Percentiles rank a stretch among this genome's conserved stretches.
Evolutionary conservation across 1,284 basidiomycete species (phyloP).

Genomic region (Cutaneotrichosporon curvatum): DNA sequence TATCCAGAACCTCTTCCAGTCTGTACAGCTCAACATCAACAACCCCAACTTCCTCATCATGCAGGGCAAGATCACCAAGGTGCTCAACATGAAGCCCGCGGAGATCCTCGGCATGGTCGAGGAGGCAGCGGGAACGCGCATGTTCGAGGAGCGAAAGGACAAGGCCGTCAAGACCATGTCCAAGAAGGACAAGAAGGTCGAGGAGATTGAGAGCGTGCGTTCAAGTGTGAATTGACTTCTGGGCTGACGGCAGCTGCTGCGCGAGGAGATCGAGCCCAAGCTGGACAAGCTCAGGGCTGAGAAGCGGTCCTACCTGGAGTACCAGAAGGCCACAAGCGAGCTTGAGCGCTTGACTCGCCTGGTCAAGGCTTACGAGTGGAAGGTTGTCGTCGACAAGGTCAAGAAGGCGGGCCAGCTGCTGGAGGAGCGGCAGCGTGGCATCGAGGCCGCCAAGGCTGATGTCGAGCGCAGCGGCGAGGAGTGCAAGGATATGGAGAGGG

Average conservation of each 20-base stretch:
- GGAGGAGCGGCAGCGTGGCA: slow-evolving; percentile 35
- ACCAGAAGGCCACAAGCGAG: slow-evolving; percentile 81
- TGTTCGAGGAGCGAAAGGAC: slow-evolving; percentile 99
- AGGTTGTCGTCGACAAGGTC: slow-evolving; percentile 57
- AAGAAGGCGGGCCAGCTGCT: slow-evolving; percentile 44
- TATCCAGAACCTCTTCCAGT: slow-evolving; percentile 91
- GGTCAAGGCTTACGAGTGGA: slow-evolving; percentile 86
- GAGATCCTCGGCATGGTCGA: slow-evolving; percentile 99
- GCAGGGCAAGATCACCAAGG: slow-evolving; percentile 95
- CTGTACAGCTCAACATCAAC: slow-evolving; percentile 98
- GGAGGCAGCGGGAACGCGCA: slow-evolving; percentile 95
- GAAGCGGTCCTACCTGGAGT: slow-evolving; percentile 83
- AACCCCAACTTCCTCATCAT: slow-evolving; percentile 99
- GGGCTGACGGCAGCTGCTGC: slow-evolving; percentile 51
- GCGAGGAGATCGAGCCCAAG: slow-evolving; percentile 92
- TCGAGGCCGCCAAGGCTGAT: slow-evolving; percentile 40
- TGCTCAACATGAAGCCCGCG: slow-evolving; percentile 96
- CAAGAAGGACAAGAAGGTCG: slow-evolving; percentile 95
- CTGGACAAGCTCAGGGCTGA: slow-evolving; percentile 84
- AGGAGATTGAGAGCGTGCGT: slow-evolving; percentile 66
- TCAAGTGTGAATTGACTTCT: too few relatives aligned
- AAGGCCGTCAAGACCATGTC: slow-evolving; percentile 95
- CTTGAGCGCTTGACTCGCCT: slow-evolving; percentile 81
- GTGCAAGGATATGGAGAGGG: slow-evolving; percentile 51
- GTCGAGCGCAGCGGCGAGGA: slow-evolving; percentile 49